Evolutionary conservation across 1,284 basidiomycete genomes (phyloP).

Genomic region (Ganoderma boninense): DNA sequence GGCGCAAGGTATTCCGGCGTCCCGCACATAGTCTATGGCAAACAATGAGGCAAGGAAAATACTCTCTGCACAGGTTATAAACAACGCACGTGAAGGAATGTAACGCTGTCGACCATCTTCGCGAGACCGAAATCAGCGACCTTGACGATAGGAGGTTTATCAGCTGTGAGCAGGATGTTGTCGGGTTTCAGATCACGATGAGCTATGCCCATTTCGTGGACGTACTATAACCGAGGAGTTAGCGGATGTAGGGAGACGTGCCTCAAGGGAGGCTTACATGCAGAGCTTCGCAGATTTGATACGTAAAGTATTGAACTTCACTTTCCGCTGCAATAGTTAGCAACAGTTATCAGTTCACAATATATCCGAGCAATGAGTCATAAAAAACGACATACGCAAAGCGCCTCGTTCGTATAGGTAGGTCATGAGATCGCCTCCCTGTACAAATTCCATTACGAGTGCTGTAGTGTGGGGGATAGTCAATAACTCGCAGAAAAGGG

Average conservation of each 20-base stretch:
- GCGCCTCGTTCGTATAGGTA: constrained; percentile 53
- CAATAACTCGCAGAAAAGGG: too few relatives aligned
- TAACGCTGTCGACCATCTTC: constrained; percentile 81
- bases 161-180: constrained; percentile 79
- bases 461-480: background rate
- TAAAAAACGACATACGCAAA: background rate
- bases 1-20: constrained; percentile 18
- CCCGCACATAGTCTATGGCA: constrained; percentile 17
- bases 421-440: constrained; percentile 54
- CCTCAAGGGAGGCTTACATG: constrained; percentile 51
- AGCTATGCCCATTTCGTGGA: constrained; percentile 77
- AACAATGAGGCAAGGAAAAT: background rate
- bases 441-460: constrained; percentile 27
- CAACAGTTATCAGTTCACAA: too few relatives aligned
- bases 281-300: constrained; percentile 78
- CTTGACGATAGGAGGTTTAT: constrained; percentile 72
- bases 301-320: constrained; percentile 67
- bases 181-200: constrained; percentile 96
- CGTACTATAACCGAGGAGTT: constrained; percentile 57
- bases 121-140: constrained; percentile 95
- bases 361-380: background rate
- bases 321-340: constrained; percentile 58
- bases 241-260: background rate
- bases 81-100: constrained; percentile 65
- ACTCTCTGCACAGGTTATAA: constrained; percentile 10